These are phyloP conservation scores for Aegilops speltoides DNA, from an alignment of 176 grass and related monocot species.

Conservation along the genomic window DNA sequence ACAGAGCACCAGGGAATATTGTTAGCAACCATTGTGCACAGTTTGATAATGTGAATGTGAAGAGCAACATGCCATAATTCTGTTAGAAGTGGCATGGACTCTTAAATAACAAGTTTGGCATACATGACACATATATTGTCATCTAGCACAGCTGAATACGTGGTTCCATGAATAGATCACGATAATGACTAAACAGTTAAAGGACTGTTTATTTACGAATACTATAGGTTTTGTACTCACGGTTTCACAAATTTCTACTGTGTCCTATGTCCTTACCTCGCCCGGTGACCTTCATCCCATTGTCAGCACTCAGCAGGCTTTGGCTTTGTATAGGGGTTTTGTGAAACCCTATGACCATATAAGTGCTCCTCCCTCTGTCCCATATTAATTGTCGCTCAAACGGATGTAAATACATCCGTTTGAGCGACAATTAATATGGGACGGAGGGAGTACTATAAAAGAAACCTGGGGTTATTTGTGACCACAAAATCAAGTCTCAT, in stretches of 20 bases:
- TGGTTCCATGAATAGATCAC: neutral
- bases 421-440: too few relatives aligned
- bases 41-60: neutral
- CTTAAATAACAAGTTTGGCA: neutral
- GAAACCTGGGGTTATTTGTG: neutral
- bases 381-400: too few relatives aligned
- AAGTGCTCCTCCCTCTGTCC: neutral
- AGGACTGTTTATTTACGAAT: neutral
- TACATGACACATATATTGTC: neutral
- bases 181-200: neutral
- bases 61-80: neutral
- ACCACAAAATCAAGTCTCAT: neutral
- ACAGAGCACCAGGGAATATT: neutral
- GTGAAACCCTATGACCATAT: neutral
- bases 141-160: neutral
- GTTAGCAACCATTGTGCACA: neutral
- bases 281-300: neutral
- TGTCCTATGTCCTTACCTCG: neutral
- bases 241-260: neutral
- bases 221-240: neutral
- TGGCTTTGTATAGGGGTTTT: neutral
- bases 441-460: neutral
- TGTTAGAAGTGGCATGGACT: slow-evolving; percentile 2
- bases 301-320: neutral
- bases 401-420: too few relatives aligned